Evolutionary conservation across 2,329 filamentous ascomycete species (phyloP), one percentile per base, ranked within the genome.

Genomic region (Xylaria digitata): DNA sequence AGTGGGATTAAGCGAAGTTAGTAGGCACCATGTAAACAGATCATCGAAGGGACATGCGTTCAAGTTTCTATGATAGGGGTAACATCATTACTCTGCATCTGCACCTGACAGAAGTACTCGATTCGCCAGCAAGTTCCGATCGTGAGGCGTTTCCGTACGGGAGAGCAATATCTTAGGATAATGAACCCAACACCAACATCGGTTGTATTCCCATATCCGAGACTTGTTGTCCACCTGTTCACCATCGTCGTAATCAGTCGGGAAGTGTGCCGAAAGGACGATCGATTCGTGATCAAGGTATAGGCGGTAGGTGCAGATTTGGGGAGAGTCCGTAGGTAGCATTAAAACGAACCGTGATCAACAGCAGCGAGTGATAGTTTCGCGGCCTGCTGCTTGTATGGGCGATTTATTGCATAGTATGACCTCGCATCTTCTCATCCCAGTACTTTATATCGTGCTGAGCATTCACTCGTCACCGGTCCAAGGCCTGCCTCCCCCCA

Each of bases 401-500:
- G 30, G 15, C 37, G 17, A 19, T 53, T 37, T 37, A 52, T 32
- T 7, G 17, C 32, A 21, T 26, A 2, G 19, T 17, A 42, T 42
- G 21, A 15, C 53, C 15, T 55, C 53, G 26, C 15, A 15, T 40
- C 30, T 2, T 23, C 11, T 42, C 19, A 17, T 26, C n/a, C 52
- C n/a, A 52, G 49, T 13, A n/a, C n/a, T n/a, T n/a, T n/a, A n/a
- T 23, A 55, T 43, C 15, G n/a, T 15, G 43, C 42, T 30, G 37
- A 21, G 21, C 15, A 43, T 40, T 40, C 40, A 23, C 53, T 30
- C 23, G 23, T 45, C 21, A 43, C 34, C 40, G 34, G 21, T 19
- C 15, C 23, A 30, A 56, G 23, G 40, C 19, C 34, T 8, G 19
- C 34, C 34, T 32, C 52, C 52, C 52, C 34, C 52, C 52, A 46